phyloP scores from a whole-genome alignment of 228 moss, liverwort and hornwort species.

The Sphagnum fallax region DNA sequence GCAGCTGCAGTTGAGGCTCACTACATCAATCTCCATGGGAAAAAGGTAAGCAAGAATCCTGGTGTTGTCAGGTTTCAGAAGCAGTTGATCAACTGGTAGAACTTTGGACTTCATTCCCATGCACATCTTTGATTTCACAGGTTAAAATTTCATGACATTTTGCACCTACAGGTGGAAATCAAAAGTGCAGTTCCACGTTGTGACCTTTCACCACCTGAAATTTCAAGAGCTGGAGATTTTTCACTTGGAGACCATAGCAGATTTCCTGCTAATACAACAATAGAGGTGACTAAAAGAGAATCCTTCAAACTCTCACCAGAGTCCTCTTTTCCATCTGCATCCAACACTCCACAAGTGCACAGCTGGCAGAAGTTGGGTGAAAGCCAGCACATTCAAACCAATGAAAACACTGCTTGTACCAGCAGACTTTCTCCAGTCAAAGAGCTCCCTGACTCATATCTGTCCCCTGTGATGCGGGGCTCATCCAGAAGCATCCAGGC shows the following conservation, averaged over 20 bases:
- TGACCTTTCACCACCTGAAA: slow-evolving; percentile 50
- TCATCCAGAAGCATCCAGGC: slow-evolving; percentile 20
- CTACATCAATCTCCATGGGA: slow-evolving; percentile 87
- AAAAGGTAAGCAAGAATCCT: slow-evolving; percentile 48
- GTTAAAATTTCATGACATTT: too few species aligned
- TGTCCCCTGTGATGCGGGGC: slow-evolving; percentile 29
- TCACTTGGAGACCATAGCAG: slow-evolving; percentile 20
- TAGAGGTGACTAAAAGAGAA: slow-evolving; percentile 46
- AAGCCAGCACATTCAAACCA: slow-evolving; percentile 17
- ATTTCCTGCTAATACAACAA: slow-evolving; percentile 32
- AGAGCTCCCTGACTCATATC: slow-evolving; percentile 18
- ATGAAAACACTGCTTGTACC: slow-evolving; percentile 9
- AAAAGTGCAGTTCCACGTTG: slow-evolving; percentile 92
- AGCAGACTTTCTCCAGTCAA: slow-evolving; percentile 7
- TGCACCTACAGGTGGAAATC: slow-evolving; percentile 68
- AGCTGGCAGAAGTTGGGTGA: slow-evolving; percentile 25
- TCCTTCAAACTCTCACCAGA: slow-evolving; percentile 57
- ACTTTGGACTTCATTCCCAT: too few species aligned
- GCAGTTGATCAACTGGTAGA: too few species aligned
- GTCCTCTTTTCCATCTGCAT: slow-evolving; percentile 45
- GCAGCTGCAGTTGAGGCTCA: slow-evolving; percentile 89
- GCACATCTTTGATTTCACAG: too few species aligned
- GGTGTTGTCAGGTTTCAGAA: too few species aligned
- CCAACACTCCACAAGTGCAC: slow-evolving; percentile 28
- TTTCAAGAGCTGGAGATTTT: slow-evolving; percentile 26